Conservation (phyloP, 2,329 filamentous ascomycete genomes). For the Balansia obtecta region DNA sequence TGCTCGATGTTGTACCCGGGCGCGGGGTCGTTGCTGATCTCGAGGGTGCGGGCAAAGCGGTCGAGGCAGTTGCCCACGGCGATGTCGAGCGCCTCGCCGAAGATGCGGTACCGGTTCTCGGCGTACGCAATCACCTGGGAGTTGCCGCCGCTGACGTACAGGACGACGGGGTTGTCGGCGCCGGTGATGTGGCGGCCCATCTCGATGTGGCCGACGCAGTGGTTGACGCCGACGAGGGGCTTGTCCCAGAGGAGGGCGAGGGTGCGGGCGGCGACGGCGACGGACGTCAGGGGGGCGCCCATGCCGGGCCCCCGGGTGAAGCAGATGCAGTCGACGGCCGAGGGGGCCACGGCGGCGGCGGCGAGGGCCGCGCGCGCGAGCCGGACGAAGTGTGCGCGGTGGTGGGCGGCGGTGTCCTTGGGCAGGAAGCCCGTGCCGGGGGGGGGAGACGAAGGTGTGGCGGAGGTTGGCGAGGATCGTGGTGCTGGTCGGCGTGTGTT, state of each 20-base stretch:
- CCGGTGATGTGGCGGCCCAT: constrained; percentile 93
- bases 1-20: constrained; percentile 98
- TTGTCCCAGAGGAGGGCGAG: constrained; percentile 75
- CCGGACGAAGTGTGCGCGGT: constrained; percentile 71
- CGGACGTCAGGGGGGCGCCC: constrained; percentile 81
- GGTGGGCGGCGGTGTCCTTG: constrained; percentile 89
- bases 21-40: constrained; percentile 89
- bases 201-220: constrained; percentile 97
- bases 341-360: constrained; percentile 47
- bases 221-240: constrained; percentile 89
- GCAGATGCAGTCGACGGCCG: constrained; percentile 81
- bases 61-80: constrained; percentile 97
- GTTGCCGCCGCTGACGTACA: constrained; percentile 94
- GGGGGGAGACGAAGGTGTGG: constrained; percentile 79
- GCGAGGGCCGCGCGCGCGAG: constrained; percentile 70
- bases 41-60: constrained; percentile 81
- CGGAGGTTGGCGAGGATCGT: constrained; percentile 84
- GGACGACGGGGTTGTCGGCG: constrained; percentile 79
- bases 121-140: constrained; percentile 97
- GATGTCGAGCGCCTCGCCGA: constrained; percentile 94
- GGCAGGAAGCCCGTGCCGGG: constrained; percentile 91
- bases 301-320: constrained; percentile 94
- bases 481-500: constrained; percentile 48
- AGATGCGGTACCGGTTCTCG: constrained; percentile 89
- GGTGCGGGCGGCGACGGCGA: constrained; percentile 75